Conservation (phyloP, 2,329 filamentous ascomycete genomes). For the Metarhizium brunneum region DNA sequence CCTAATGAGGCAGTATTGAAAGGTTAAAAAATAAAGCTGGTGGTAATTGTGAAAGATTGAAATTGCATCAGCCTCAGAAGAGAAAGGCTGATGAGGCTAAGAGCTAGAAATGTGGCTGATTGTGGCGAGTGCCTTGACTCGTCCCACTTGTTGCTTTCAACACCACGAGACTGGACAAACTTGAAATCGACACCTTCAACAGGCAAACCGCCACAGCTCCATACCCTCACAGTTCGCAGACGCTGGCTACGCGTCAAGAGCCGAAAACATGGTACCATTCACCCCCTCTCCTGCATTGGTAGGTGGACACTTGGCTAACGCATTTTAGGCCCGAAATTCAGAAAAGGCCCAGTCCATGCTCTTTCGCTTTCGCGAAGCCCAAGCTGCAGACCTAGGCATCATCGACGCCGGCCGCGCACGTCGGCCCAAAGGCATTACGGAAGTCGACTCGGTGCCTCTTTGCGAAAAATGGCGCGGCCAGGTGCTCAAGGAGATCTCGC, state of each 20-base stretch:
- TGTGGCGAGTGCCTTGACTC: not conserved
- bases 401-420: constrained; percentile 86
- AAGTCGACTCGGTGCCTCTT: constrained; percentile 70
- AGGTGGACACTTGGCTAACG: not conserved
- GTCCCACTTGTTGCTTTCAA: not conserved
- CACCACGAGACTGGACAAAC: not conserved
- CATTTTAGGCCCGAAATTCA: constrained; percentile 73
- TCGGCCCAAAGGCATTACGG: constrained; percentile 83
- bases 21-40: not conserved
- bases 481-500: constrained; percentile 91
- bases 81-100: not conserved
- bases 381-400: constrained; percentile 92
- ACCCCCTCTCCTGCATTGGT: not conserved
- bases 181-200: not conserved
- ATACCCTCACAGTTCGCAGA: not conserved
- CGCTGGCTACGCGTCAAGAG: not conserved
- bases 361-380: constrained; percentile 96
- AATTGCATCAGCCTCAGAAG: not conserved
- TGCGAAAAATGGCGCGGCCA: constrained; percentile 99
- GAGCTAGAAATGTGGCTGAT: not conserved
- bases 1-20: not conserved
- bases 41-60: not conserved
- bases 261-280: not conserved
- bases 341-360: constrained; percentile 99
- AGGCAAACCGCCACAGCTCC: not conserved